Evolutionary conservation across 176 grass and related monocot genomes (phyloP).

Genomic region (Oryza meridionalis): DNA sequence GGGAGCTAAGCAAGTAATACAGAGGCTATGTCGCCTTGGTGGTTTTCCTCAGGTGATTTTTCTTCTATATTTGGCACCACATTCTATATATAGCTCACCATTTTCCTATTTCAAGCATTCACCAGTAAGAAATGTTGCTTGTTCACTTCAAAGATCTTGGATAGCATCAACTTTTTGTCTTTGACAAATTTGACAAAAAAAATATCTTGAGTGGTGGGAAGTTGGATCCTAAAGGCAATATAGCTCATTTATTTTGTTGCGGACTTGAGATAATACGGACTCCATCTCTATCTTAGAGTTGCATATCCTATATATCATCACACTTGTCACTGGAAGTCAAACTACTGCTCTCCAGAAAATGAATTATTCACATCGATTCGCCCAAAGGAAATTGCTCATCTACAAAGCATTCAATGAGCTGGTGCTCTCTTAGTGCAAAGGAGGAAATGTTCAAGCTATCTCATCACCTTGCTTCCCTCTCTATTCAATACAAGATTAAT

Average conservation of each 20-base stretch:
- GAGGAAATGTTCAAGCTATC: constrained; percentile 90
- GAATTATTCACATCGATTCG: neutral
- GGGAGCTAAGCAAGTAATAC: neutral
- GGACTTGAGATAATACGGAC: neutral
- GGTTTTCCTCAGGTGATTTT: neutral
- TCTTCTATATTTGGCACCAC: no score
- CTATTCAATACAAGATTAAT: constrained; percentile 91
- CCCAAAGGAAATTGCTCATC: constrained; percentile 81
- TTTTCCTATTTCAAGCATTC: no score
- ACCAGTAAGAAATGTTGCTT: no score
- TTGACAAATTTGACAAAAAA: neutral
- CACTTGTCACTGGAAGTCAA: neutral
- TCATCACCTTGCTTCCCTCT: constrained; percentile 86
- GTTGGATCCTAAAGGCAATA: neutral
- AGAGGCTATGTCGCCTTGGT: neutral
- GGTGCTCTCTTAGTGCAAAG: constrained; percentile 31
- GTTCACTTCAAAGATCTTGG: no score
- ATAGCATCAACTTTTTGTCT: no score
- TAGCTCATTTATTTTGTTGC: no score
- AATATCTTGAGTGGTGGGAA: neutral
- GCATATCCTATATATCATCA: no score
- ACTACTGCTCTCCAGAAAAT: neutral
- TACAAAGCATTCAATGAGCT: constrained; percentile 87
- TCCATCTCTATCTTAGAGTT: neutral
- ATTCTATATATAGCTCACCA: no score